These are phyloP conservation scores for Phytophthora colocasiae DNA, from an alignment of 352 stramenopile genomes.

Conservation along the genomic window DNA sequence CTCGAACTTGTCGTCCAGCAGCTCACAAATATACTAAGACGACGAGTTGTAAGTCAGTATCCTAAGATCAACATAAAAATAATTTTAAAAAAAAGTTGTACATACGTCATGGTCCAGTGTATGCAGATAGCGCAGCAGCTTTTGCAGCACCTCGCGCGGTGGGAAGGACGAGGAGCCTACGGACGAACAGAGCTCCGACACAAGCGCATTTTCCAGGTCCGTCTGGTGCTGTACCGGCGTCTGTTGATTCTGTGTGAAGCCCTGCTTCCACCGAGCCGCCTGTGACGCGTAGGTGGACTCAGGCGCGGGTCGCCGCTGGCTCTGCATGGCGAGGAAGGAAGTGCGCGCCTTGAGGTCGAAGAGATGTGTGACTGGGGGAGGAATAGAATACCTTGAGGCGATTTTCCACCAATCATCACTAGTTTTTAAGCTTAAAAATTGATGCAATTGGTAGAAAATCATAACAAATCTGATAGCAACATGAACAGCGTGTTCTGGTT, in stretches of 20 bases:
- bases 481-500: too few relatives aligned
- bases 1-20: slow-evolving; percentile 89
- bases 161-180: slow-evolving; percentile 84
- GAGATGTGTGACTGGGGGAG: slow-evolving; percentile 15
- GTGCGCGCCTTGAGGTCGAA: slow-evolving; percentile 1
- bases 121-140: slow-evolving; percentile 75
- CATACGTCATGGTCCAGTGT: slow-evolving; percentile 73
- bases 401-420: slow-evolving; percentile 8
- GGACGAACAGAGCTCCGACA: slow-evolving; percentile 82
- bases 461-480: slow-evolving; percentile 2
- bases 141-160: slow-evolving; percentile 79
- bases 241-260: slow-evolving; percentile 45
- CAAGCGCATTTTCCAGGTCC: slow-evolving; percentile 73
- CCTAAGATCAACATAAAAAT: not conserved
- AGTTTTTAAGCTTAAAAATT: not conserved
- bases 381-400: slow-evolving; percentile 1
- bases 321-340: slow-evolving; percentile 30
- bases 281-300: slow-evolving; percentile 80
- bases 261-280: slow-evolving; percentile 78
- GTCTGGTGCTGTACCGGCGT: slow-evolving; percentile 34
- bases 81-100: slow-evolving; percentile 12
- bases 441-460: not conserved
- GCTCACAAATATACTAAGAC: slow-evolving; percentile 78
- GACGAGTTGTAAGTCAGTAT: not conserved
- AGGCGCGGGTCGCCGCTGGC: slow-evolving; percentile 33